Conservation (phyloP, 441 rosid genomes). For the Bocquillonia castaneifolia region DNA sequence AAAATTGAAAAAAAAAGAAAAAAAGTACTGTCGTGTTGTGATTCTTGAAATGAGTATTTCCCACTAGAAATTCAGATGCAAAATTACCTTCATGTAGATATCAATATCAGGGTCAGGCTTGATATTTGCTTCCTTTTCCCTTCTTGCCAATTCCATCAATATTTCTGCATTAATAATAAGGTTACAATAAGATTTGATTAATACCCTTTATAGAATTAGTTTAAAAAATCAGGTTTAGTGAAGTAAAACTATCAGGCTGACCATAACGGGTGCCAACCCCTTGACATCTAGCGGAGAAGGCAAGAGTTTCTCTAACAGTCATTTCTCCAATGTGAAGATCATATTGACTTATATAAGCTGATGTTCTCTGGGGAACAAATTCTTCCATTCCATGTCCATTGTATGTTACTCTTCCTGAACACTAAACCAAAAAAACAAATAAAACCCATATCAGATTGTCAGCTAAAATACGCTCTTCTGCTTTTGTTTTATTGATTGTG, state of each 20-base stretch:
- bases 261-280: conserved; percentile 24
- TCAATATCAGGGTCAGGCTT: conserved; percentile 66
- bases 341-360: conserved; percentile 25
- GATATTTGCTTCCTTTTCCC: conserved; percentile 57
- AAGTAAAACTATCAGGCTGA: background rate
- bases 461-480: too few species aligned
- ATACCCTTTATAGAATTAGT: background rate
- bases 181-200: conserved; percentile 2
- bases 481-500: too few species aligned
- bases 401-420: conserved; percentile 21
- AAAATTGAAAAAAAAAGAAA: too few species aligned
- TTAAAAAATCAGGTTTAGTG: too few species aligned
- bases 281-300: conserved; percentile 25
- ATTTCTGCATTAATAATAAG: conserved; percentile 50
- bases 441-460: background rate
- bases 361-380: conserved; percentile 22
- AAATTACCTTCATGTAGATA: conserved; percentile 59
- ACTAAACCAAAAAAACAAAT: conserved; percentile 8
- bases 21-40: too few species aligned
- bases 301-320: conserved; percentile 24
- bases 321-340: conserved; percentile 23
- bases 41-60: background rate
- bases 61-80: background rate
- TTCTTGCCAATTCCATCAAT: conserved; percentile 50
- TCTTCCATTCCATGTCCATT: conserved; percentile 26